phyloP scores from a whole-genome alignment of 345 rosid species.

The Cardamine chenopodiifolia region DNA sequence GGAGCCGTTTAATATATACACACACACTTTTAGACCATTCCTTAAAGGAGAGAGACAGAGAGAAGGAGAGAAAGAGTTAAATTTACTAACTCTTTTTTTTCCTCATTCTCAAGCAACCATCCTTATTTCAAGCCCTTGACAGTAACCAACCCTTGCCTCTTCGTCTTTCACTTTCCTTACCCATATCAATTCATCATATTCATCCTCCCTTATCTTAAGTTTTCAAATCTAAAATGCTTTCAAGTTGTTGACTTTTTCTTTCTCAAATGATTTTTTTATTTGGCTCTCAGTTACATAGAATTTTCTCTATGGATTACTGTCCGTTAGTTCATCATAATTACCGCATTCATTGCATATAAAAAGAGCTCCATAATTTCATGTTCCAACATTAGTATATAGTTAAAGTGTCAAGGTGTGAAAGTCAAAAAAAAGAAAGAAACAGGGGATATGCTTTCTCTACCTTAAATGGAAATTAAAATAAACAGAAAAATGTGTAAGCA shows the following conservation, averaged over 20 bases:
- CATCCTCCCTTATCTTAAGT: conserved; percentile 24
- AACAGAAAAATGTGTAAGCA: conserved; percentile 9
- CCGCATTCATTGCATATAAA: too few relatives aligned
- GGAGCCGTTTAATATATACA: conserved; percentile 23
- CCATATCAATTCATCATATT: conserved; percentile 24
- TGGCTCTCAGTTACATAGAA: neutral
- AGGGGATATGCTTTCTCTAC: conserved; percentile 13
- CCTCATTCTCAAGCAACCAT: conserved; percentile 70
- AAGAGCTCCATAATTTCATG: conserved; percentile 3
- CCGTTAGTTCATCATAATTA: neutral
- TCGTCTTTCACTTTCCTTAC: conserved; percentile 24
- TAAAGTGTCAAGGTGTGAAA: conserved; percentile 8
- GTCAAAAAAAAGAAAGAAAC: neutral
- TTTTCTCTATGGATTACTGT: neutral
- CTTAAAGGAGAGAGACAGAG: conserved; percentile 48
- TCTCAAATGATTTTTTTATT: neutral
- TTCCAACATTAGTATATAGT: neutral
- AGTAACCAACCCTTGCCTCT: conserved; percentile 61
- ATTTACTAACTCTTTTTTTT: conserved; percentile 40
- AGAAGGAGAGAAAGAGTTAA: conserved; percentile 30
- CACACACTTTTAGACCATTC: conserved; percentile 37
- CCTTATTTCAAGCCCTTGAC: conserved; percentile 37
- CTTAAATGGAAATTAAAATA: conserved; percentile 31
- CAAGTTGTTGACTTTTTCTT: conserved; percentile 24
- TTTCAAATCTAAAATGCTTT: conserved; percentile 37